Conservation (phyloP, 345 rosid species). For the Populus euphratica region DNA sequence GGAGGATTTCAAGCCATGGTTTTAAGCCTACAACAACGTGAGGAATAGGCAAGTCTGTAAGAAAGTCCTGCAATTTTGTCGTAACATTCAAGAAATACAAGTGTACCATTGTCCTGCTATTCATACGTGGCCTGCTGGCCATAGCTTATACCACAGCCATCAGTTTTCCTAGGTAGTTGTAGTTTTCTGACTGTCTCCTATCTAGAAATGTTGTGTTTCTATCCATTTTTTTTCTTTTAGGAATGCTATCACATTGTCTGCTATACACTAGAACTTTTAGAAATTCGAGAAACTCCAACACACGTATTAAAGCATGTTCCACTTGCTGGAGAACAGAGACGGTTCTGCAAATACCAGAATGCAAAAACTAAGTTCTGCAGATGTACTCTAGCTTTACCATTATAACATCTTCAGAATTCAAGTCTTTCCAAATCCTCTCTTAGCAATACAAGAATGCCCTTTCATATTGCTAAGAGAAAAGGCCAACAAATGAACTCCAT, state of each 20-base stretch:
- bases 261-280: background rate
- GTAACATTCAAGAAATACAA: background rate
- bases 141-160: background rate
- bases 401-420: background rate
- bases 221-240: background rate
- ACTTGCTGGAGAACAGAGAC: background rate
- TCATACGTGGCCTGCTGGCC: background rate
- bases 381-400: background rate
- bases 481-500: no score
- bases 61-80: background rate
- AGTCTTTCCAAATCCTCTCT: background rate
- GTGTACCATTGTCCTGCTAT: background rate
- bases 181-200: background rate
- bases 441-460: background rate
- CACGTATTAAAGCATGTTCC: background rate
- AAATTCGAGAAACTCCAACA: no score
- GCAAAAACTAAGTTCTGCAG: background rate
- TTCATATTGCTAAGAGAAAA: background rate
- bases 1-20: background rate
- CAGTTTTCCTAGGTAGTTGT: background rate
- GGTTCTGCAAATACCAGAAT: background rate
- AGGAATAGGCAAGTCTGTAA: background rate
- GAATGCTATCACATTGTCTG: background rate
- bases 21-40: background rate
- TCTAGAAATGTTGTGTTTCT: background rate